These are phyloP conservation scores for Aureobasidium lini DNA, from an alignment of 2,329 filamentous ascomycete species.

Conservation along the genomic window DNA sequence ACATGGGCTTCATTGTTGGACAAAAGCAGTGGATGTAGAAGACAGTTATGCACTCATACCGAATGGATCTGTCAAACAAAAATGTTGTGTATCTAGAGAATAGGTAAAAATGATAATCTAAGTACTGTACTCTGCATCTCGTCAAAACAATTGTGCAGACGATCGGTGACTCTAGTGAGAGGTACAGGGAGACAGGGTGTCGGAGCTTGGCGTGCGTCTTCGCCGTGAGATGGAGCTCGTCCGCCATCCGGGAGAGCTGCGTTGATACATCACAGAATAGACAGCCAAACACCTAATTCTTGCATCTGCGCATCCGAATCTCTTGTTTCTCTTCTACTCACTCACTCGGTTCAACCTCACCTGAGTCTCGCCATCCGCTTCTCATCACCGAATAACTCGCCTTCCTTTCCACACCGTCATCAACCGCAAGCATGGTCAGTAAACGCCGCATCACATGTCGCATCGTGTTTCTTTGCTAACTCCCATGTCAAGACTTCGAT, in stretches of 20 bases:
- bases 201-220: conserved; percentile 7
- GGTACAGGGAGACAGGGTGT: background rate
- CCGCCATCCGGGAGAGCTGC: conserved; percentile 2
- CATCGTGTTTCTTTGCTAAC: background rate
- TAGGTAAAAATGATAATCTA: background rate
- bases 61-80: background rate
- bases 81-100: background rate
- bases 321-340: background rate
- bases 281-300: conserved; percentile 1
- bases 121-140: background rate
- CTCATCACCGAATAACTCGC: conserved; percentile 64
- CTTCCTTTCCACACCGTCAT: conserved; percentile 45
- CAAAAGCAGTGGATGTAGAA: background rate
- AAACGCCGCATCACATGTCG: background rate
- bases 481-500: conserved; percentile 72
- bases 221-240: conserved; percentile 1
- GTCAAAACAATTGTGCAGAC: background rate
- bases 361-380: background rate
- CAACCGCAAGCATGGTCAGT: conserved; percentile 15
- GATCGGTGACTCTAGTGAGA: background rate
- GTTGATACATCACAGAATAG: conserved; percentile 1
- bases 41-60: background rate
- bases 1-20: conserved; percentile 6
- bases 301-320: background rate
- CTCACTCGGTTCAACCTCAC: background rate